A percentile compares a stretch with the other conserved stretches of the same genome.
Conservation (phyloP, 495 filamentous ascomycete species). For the Margaritispora aquatica region DNA sequence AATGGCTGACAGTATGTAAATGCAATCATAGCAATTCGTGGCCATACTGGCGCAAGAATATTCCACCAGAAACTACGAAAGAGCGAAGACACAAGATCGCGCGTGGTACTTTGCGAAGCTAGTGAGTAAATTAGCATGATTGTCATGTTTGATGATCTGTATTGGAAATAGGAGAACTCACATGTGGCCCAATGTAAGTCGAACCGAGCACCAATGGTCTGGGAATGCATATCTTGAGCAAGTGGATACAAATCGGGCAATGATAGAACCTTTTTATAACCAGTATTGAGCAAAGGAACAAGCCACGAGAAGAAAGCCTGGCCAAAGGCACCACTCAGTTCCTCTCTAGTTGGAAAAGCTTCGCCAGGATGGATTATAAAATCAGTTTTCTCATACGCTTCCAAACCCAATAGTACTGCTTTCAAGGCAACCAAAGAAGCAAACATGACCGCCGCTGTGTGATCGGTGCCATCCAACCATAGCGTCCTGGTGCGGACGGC, state of each 20-base stretch:
- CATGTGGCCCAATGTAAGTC: no score
- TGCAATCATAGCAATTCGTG: conserved; percentile 40
- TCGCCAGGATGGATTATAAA: conserved; percentile 33
- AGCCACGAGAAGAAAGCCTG: conserved; percentile 52
- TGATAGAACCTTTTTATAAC: conserved; percentile 31
- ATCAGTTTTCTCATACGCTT: conserved; percentile 44
- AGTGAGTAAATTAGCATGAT: neutral
- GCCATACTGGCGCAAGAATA: neutral
- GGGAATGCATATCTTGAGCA: conserved; percentile 13
- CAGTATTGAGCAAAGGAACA: conserved; percentile 41
- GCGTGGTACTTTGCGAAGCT: neutral
- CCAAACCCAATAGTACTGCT: conserved; percentile 38
- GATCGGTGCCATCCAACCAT: conserved; percentile 26
- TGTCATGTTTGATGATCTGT: neutral
- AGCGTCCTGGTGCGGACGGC: conserved; percentile 31
- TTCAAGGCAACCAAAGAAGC: conserved; percentile 40
- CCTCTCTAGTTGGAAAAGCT: conserved; percentile 53
- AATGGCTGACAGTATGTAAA: conserved; percentile 62
- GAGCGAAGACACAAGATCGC: no score
- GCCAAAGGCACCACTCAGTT: conserved; percentile 46
- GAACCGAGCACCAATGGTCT: no score
- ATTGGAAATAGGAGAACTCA: no score
- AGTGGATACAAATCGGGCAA: conserved; percentile 32
- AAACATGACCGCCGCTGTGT: conserved; percentile 18
- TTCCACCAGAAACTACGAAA: no score